phyloP scores from a whole-genome alignment of 2,329 filamentous ascomycete species.

The Dothistroma septosporum region DNA sequence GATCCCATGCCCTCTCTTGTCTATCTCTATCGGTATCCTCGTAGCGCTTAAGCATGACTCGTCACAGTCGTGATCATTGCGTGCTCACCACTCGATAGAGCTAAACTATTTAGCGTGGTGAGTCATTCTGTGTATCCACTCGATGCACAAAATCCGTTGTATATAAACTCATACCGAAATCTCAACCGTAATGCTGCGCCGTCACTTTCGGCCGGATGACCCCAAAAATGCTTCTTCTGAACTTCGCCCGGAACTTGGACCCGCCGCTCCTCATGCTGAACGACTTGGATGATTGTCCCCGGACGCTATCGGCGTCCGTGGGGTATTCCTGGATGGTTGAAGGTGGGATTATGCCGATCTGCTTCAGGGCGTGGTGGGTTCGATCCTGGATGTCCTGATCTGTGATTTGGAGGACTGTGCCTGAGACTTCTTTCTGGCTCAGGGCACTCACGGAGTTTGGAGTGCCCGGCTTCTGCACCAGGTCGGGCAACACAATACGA shows the following conservation, averaged over 20 bases:
- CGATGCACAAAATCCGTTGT: not conserved
- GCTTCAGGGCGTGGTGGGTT: not conserved
- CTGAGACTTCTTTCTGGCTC: conserved; percentile 7
- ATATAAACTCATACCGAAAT: not conserved
- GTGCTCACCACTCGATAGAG: not conserved
- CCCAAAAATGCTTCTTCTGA: conserved; percentile 17
- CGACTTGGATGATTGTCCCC: conserved; percentile 2
- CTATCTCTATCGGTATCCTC: not conserved
- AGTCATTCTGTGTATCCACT: not conserved
- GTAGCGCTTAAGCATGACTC: not conserved
- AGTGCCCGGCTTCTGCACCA: conserved; percentile 4
- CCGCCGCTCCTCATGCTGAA: conserved; percentile 14
- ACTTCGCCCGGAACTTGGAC: conserved; percentile 1
- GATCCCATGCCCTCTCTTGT: not conserved
- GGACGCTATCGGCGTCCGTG: not conserved
- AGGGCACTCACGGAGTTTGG: not conserved
- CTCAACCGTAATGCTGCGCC: not conserved
- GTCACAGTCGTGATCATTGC: conserved; percentile 4
- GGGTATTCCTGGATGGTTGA: conserved; percentile 2
- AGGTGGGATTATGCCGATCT: conserved; percentile 7
- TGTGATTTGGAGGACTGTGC: conserved; percentile 10
- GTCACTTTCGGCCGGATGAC: conserved; percentile 7
- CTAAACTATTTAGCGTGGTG: not conserved
- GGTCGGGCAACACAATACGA: conserved; percentile 13
- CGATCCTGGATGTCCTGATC: not conserved